A percentile compares a stretch with the other conserved stretches of the same genome.
Evolutionary conservation across 495 filamentous ascomycete species (phyloP).

Genomic region (Zalerion maritima): DNA sequence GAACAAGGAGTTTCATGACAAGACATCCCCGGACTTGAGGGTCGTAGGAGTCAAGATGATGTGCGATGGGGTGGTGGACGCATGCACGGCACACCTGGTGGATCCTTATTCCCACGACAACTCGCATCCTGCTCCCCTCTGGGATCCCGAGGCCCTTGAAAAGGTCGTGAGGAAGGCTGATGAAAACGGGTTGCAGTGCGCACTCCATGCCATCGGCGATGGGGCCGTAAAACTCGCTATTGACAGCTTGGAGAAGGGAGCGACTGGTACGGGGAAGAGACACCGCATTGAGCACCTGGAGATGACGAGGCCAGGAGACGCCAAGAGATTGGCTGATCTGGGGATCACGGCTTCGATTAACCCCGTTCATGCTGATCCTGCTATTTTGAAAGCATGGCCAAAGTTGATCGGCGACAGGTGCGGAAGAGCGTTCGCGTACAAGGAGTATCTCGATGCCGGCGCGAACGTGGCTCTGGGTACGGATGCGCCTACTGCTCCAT

Average conservation of each 20-base stretch:
- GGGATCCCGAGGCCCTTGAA: constrained; percentile 34
- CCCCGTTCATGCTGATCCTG: constrained; percentile 48
- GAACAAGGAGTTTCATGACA: constrained; percentile 26
- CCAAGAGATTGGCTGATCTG: constrained; percentile 32
- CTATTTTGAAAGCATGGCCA: constrained; percentile 46
- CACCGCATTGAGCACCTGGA: constrained; percentile 52
- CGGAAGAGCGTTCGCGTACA: constrained; percentile 44
- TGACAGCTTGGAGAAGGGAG: constrained; percentile 34
- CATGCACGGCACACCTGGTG: constrained; percentile 46
- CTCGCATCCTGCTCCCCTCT: constrained; percentile 36
- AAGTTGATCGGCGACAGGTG: constrained; percentile 37
- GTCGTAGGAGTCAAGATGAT: constrained; percentile 56
- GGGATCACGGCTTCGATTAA: constrained; percentile 51
- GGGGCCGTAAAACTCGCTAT: constrained; percentile 39
- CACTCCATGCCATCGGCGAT: constrained; percentile 54
- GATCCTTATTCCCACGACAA: constrained; percentile 43
- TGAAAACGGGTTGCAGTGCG: constrained; percentile 41
- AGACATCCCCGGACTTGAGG: constrained; percentile 36
- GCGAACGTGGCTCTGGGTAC: constrained; percentile 42
- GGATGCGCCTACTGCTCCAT: constrained; percentile 46
- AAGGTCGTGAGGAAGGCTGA: constrained; percentile 41
- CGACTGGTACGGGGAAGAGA: constrained; percentile 23
- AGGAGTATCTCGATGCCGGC: constrained; percentile 39
- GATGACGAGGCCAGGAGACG: constrained; percentile 37
- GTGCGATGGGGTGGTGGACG: constrained; percentile 52